Evolutionary conservation across 1,284 basidiomycete genomes (phyloP), one percentile per base, ranked within the genome.

Genomic region (Tylopilus sp.): DNA sequence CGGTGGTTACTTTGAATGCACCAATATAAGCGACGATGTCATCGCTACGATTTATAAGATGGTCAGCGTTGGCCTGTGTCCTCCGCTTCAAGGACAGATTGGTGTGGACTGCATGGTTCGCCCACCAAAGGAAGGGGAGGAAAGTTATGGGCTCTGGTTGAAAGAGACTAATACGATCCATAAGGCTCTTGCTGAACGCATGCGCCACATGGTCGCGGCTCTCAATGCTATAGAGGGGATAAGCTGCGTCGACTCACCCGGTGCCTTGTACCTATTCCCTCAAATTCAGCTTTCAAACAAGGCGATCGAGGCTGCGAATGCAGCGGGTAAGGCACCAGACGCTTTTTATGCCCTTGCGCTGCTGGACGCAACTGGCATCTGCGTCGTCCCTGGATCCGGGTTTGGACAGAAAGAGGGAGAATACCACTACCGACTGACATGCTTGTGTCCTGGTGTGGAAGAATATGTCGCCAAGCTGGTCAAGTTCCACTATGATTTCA

Each of bases 11-110:
- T 94, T 95, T 65, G 94, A 97, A 71, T 81, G 84, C 64, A 77
- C 80, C 55, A 97, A 97, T 72, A 74, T 97, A 57, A 65, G 75
- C 15, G 72, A 81, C 11, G 84, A 91, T 19, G 78, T 96, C 53
- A 73, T 87, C 53, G 90, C 88, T 29, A 79, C 91, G 64, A 82
- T 97, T 51, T 97, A 97, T 78, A 97, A 97, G 76, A 92, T 97
- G 84, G 90, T 92, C 44, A 86, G 82, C 57, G 90, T 97, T 49
- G 79, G 81, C 9, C 78, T 97, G 16, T 97, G 94, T 70, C 92
- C 95, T 16, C 89, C 93, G 3, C 74, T 97, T 6, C 76, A 83
- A 4, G 95, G 94, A 19, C 90, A 96, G 72, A 83, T 97, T 65
- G 92, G 89, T 44, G 88, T 97, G 12, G 95, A 97, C 70, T 84